Percentiles rank a stretch among this genome's conserved stretches.
Conservation (phyloP, 2,329 filamentous ascomycete species). For the Paracoccidioides brasiliensis region DNA sequence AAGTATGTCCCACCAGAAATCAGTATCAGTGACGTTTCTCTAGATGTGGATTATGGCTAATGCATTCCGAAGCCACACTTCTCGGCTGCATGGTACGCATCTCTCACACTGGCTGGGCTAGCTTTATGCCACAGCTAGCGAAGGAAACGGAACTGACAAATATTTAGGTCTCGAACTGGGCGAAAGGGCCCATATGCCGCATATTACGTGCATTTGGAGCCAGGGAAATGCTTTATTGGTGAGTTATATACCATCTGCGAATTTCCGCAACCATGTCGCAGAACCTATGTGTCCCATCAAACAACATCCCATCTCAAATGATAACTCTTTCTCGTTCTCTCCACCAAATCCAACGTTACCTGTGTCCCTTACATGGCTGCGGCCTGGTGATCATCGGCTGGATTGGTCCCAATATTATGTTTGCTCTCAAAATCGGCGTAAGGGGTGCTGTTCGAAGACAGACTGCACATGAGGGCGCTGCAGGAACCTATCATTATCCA, state of each 20-base stretch:
- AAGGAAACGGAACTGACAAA: constrained; percentile 3
- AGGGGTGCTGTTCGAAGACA: not conserved
- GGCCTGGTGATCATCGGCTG: not conserved
- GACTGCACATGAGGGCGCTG: not conserved
- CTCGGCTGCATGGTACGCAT: constrained; percentile 58
- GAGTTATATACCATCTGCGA: constrained; percentile 23
- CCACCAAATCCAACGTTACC: not conserved
- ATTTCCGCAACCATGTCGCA: not conserved
- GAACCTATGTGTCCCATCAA: not conserved
- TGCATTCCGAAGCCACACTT: constrained; percentile 52
- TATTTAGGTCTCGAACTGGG: constrained; percentile 59
- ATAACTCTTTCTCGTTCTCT: not conserved
- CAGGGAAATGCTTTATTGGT: constrained; percentile 58
- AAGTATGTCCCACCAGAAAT: constrained; percentile 40
- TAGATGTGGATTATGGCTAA: constrained; percentile 11
- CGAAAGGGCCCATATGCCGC: constrained; percentile 76
- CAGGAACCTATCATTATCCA: not conserved
- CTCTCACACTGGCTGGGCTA: constrained; percentile 3
- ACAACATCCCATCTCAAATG: too few species aligned
- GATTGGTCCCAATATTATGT: not conserved
- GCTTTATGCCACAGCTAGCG: not conserved
- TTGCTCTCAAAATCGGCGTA: not conserved
- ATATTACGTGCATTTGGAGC: constrained; percentile 78
- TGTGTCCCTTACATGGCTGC: not conserved
- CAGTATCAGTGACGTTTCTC: not conserved